Base-by-base conservation (phyloP, 106 monocot genomes). In the Allium cepa region DNA sequence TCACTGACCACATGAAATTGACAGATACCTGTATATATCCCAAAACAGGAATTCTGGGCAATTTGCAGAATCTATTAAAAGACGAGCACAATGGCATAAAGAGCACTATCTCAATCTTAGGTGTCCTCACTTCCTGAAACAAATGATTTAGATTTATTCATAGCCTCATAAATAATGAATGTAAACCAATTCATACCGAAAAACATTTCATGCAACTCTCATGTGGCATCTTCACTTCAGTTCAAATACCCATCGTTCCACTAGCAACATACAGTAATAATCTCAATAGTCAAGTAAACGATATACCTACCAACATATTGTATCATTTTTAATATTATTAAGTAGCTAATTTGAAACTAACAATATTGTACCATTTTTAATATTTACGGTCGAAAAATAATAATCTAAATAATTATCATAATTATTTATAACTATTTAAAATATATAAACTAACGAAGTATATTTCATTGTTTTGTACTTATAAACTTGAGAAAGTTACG, bases 11-110 rank as follows among this genome's bases (percentile, higher is more conserved):
- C 26, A 45, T 26, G 11, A 66, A 18, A 52, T 12, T 53, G 67
- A 53, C 36, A 28, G 3, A 64, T 17, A 56, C 46, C 51, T 10
- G 50, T 51, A 26, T 60, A 60, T 52, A 65, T 67, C 8, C 53
- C 9, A 60, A 26, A 62, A 60, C 92, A 97, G 96, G 96, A 97
- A 49, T 79, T 88, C 51, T 97, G 92, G 96, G 96, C 96, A 6
- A 97, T 97, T 11, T 97, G 96, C 62, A 86, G 89, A 62, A 97
- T 97, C 73, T 92, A 92, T 79, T 86, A 92, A 89, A 97, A 92
- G 64, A 84, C 92, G 16, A 92, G 76, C 66, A 86, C 86, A 22
- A 78, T 76, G 76, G 84, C 89, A 15, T 88, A 97, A 51, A 89
- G 92, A 80, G 84, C 86, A 49, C 77, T 97, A 0, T 88, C 88